Evolutionary conservation across 177 flowering plant species (phyloP), one percentile per base, ranked within the genome.

Genomic region (Vitis hybrid): DNA sequence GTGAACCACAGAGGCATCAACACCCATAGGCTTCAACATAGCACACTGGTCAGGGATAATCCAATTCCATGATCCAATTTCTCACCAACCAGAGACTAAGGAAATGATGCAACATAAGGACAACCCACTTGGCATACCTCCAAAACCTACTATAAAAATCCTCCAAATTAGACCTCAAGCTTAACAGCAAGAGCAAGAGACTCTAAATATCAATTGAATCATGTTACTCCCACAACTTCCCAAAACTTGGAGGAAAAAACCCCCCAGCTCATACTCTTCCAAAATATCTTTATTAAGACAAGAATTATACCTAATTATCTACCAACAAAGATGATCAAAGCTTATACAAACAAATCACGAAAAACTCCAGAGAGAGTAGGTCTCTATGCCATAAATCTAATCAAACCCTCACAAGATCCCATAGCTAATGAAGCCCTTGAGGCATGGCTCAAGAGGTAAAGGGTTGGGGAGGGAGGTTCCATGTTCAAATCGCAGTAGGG

Each of bases 31-130:
- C 46, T 35, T 35, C 46, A 35, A 35, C 50, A 13, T 7, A 54
- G n/a, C 57, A 54, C 57, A 54, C 14, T 13, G n/a, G n/a, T 54
- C 57, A 54, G 57, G n/a, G 57, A 54, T 54, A 54, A 54, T 54
- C 27, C n/a, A 14, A 54, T 13, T 11, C n/a, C 15, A 5, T 1
- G 15, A 54, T 17, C n/a, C 14, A 14, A 13, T 54, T 11, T 54
- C 27, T 24, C n/a, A 17, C n/a, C n/a, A 13, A 13, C 57, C 57
- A 54, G n/a, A 14, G 57, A 17, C n/a, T 54, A 54, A 17, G 57
- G n/a, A 54, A 54, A 54, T 54, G 17, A 54, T 17, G n/a, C n/a
- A 54, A 13, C 5, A 11, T 2, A 13, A 54, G n/a, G 57, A 15
- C 17, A 54, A 5, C 57, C n/a, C 7, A 54, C n/a, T 54, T 11